Base-by-base conservation (phyloP, 2,329 filamentous ascomycete genomes). In the Colletotrichum sp. region DNA sequence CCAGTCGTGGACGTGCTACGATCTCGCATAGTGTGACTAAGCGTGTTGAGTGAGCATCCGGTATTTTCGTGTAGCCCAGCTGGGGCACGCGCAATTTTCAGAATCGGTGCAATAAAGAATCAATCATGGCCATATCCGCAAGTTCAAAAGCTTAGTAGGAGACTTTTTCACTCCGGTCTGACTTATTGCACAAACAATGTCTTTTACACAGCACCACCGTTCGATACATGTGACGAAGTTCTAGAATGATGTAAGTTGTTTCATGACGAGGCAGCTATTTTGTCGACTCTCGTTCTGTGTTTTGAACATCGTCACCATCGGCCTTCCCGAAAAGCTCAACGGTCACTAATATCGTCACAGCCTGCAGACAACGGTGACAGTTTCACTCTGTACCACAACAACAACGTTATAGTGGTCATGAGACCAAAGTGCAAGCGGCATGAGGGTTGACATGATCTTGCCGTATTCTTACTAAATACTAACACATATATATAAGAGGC, bases 91-190 rank as follows among this genome's bases (percentile, higher is more conserved):
- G 44, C n/a, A 52, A 13, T 52, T 0, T 4, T 13, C n/a, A 4
- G 0, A 21, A 8, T 24, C 1, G 8, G 10, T 52, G n/a, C 10
- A 52, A 21, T 52, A 0, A 8, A 21, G 10, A 5, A 21, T 3
- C 6, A 4, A 52, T 52, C 44, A 13, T 21, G 0, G 6, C 6
- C 6, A 4, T 4, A 1, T 21, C 2, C 6, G 3, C n/a, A 21
- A 12, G 13, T 52, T 52, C n/a, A 2, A 52, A 52, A 13, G 10
- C n/a, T 21, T 4, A 21, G n/a, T 21, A 52, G n/a, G 44, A 21
- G 4, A 8, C 1, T 52, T 52, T 4, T 18, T 8, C 0, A 13
- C 44, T 24, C 6, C 4, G 8, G 6, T 21, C 44, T 21, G 6
- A 21, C 6, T 13, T 13, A 52, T 7, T 8, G 16, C n/a, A 52